These are phyloP conservation scores for Asterionellopsis glacialis DNA, from an alignment of 108 stramenopile species.

Conservation along the genomic window DNA sequence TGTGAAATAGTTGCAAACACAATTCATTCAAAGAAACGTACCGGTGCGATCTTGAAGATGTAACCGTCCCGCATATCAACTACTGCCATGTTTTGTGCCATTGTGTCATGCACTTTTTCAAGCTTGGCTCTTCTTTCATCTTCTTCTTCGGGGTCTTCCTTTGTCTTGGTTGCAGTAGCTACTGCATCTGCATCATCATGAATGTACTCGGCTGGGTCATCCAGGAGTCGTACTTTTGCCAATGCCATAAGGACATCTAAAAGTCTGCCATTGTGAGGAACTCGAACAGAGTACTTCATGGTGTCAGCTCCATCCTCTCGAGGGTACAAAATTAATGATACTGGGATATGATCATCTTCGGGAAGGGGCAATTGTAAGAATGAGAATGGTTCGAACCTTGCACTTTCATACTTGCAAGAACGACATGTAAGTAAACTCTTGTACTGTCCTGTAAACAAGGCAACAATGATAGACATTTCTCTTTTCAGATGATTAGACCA, in stretches of 20 bases:
- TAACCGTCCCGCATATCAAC: constrained; percentile 82
- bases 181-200: constrained; percentile 13
- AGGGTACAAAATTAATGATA: constrained; percentile 67
- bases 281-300: constrained; percentile 75
- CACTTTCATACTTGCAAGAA: constrained; percentile 91
- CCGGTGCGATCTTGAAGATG: constrained; percentile 77
- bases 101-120: constrained; percentile 12
- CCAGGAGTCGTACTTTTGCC: constrained; percentile 53
- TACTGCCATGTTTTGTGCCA: constrained; percentile 67
- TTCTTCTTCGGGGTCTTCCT: constrained; percentile 15
- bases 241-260: constrained; percentile 68
- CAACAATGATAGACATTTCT: constrained; percentile 92
- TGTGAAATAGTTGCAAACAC: not conserved
- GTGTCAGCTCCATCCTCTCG: constrained; percentile 25
- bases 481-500: constrained; percentile 94
- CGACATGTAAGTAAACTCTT: constrained; percentile 93
- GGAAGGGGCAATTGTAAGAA: constrained; percentile 91
- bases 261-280: constrained; percentile 68
- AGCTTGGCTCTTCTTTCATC: constrained; percentile 25
- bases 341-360: constrained; percentile 78
- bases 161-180: constrained; percentile 1
- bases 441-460: constrained; percentile 94
- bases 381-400: constrained; percentile 97
- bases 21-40: constrained; percentile 20
- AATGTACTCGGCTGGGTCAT: constrained; percentile 23